These are phyloP conservation scores for Hydnomerulius pinastri DNA, from an alignment of 768 basidiomycete genomes.

Conservation along the genomic window DNA sequence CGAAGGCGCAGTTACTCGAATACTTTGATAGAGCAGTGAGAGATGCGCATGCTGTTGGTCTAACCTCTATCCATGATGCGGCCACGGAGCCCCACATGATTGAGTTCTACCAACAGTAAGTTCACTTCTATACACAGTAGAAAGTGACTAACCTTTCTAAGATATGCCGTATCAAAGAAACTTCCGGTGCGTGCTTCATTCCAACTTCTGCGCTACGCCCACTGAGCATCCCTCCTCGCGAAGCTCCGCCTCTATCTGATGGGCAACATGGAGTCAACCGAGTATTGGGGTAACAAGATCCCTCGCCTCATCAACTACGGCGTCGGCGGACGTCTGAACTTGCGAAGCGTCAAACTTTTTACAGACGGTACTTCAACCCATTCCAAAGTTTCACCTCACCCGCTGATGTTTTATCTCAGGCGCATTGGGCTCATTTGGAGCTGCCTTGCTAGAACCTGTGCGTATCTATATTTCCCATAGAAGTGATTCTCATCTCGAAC, in stretches of 20 bases:
- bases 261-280: constrained; percentile 51
- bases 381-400: not conserved
- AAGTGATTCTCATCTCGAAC: not conserved
- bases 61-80: constrained; percentile 91
- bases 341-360: constrained; percentile 73
- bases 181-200: constrained; percentile 57
- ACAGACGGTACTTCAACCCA: constrained; percentile 57
- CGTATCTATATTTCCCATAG: not conserved
- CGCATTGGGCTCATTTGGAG: constrained; percentile 91
- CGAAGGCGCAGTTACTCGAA: constrained; percentile 52
- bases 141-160: constrained; percentile 30
- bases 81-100: constrained; percentile 50
- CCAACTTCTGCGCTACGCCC: not conserved
- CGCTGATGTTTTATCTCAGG: constrained; percentile 42
- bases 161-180: constrained; percentile 65
- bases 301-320: constrained; percentile 64
- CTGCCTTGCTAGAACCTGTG: constrained; percentile 75
- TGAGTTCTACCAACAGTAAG: constrained; percentile 66
- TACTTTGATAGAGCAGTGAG: constrained; percentile 65
- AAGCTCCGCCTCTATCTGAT: constrained; percentile 66
- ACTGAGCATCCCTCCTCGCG: not conserved
- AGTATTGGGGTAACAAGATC: constrained; percentile 68
- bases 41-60: constrained; percentile 74
- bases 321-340: constrained; percentile 49
- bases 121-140: not conserved